Evolutionary conservation across 768 basidiomycete species (phyloP), one percentile per base, ranked within the genome.

Genomic region (Boletus huronensis): DNA sequence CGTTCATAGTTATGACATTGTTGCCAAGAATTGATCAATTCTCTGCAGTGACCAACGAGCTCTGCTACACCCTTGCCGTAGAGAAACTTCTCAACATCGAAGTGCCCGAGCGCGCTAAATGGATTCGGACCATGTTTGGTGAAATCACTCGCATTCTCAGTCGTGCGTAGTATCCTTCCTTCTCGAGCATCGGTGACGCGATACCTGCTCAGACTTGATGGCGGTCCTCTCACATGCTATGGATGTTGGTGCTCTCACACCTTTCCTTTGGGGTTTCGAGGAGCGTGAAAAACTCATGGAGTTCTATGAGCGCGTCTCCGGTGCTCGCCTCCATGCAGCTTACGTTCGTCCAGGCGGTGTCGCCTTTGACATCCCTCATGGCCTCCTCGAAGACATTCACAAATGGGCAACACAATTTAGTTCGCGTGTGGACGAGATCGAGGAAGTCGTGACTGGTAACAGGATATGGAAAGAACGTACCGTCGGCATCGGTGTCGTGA

Each of bases 211-310:
- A 91, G 90, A 99, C 68, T 77, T 98, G 55, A 99, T 99, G 96
- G 96, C 96, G 57, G 81, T 98, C 56, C 82, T 99, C 39, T 91
- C 95, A 2, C 93, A 95, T 72, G 87, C 90, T 49, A 94, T 93
- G 90, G 93, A 99, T 66, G 96, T 99, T 58, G 96, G 96, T 70
- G 96, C 93, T 54, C 83, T 99, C 10, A 99, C 96, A 2, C 96
- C 96, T 35, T 99, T 98, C 86, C 79, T 99, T 29, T 99, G 96
- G 94, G 96, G 96, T 64, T 98, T 98, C 79, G 96, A 98, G 74
- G 96, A 99, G 73, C 93, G 96, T 52, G 96, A 98, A 77, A 99
- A 99, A 79, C 84, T 98, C 59, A 98, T 98, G 96, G 96, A 99
- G 70, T 99, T 98, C 75, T 99, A 99, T 72, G 96, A 99, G 75